Evolutionary conservation across 345 rosid genomes (phyloP).

Genomic region (Camelina neglecta): DNA sequence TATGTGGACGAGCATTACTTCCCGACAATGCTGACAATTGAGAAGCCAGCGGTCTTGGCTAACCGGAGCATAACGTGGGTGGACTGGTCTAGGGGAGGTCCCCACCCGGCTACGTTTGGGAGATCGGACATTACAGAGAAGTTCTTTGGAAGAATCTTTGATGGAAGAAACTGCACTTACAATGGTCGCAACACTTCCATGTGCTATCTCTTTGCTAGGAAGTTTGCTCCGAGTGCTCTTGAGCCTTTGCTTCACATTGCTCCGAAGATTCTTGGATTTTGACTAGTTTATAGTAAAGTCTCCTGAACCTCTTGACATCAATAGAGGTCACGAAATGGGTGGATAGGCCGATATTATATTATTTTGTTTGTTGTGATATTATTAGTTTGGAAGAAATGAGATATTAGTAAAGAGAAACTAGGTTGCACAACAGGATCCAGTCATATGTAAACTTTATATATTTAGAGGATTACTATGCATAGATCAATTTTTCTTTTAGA

Average conservation of each 20-base stretch:
- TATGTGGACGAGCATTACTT: constrained; percentile 96
- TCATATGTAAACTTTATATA: constrained; percentile 2
- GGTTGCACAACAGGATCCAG: neutral
- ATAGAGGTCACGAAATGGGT: constrained; percentile 25
- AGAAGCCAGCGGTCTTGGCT: constrained; percentile 62
- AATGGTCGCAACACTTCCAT: constrained; percentile 53
- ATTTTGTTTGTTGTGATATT: constrained; percentile 24
- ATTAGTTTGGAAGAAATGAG: constrained; percentile 5
- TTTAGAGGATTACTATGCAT: neutral
- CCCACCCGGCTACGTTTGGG: constrained; percentile 96
- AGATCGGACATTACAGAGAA: constrained; percentile 65
- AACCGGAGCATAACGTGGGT: constrained; percentile 92
- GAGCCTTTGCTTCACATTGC: constrained; percentile 68
- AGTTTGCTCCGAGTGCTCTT: constrained; percentile 79
- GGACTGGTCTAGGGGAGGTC: constrained; percentile 96
- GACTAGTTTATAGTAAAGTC: constrained; percentile 24
- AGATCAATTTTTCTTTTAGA: neutral
- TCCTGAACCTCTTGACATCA: neutral
- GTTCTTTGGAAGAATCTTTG: constrained; percentile 57
- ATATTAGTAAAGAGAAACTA: constrained; percentile 1
- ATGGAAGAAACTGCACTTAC: constrained; percentile 60
- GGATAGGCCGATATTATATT: neutral
- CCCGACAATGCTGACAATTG: constrained; percentile 91
- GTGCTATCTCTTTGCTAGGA: constrained; percentile 78
- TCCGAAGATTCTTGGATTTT: constrained; percentile 52